Base-by-base conservation (phyloP, 257 asterid genomes). In the Hygrophila difformis region DNA sequence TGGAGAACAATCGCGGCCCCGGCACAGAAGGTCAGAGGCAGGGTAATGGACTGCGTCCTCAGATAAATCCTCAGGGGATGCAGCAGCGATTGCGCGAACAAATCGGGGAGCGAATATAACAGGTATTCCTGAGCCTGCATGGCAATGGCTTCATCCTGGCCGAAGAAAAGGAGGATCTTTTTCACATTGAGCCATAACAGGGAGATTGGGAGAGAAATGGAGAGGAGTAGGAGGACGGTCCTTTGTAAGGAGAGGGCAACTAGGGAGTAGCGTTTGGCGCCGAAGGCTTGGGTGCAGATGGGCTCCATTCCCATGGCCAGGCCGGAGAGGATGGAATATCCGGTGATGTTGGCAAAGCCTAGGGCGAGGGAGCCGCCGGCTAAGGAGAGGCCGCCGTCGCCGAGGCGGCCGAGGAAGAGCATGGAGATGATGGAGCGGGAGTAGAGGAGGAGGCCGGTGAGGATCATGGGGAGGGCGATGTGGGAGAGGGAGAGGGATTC, bases 291-390 rank as follows among this genome's bases (percentile, higher is more conserved):
- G 13, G 82, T 81, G 31, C 95, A 84, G 8, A 84, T 84, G 18
- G 95, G 89, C 23, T 84, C 95, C 95, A 84, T 81, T 6, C 93
- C 95, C 74, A 73, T 72, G 60, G 95, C 89, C 4, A 84, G 50
- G 29, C 95, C 95, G 36, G 95, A 84, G 24, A 84, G 78, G 38
- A 84, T 57, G 1, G 95, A 84, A 40, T 80, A 77, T 20, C 93
- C 95, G 19, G 92, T 74, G 44, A 83, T 79, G 60, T 83, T 83
- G 23, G 92, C 94, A 18, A 83, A 83, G 1, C 80, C 93, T 2
- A 76, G 44, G 8, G 95, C 93, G 1, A 84, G 63, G 0, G 95
- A 81, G 24, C 91, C 95, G 0, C 84, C 95, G 23, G 95, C 95
- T 2, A 84, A 46, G 8, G 89, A 70, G 0, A 84, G 21, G 59